Evolutionary conservation across 257 asterid species (phyloP).

Genomic region (Solanum lycopersicoides): DNA sequence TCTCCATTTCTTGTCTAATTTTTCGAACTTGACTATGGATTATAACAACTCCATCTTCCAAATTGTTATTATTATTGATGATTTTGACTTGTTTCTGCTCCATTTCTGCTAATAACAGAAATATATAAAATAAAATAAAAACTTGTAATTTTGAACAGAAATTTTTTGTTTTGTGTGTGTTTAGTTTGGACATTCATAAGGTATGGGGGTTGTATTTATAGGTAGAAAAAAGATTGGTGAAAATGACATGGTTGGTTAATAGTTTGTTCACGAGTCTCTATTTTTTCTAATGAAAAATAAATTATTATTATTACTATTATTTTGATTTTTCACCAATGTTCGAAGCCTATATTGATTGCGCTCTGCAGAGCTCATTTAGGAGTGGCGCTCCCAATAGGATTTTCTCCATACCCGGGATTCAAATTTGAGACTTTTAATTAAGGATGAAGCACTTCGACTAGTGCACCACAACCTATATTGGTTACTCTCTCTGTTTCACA

Average conservation of each 20-base stretch:
- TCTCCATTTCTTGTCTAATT: conserved; percentile 67
- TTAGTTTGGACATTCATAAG: background rate
- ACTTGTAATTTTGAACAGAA: background rate
- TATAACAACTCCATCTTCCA: conserved; percentile 24
- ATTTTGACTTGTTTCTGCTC: background rate
- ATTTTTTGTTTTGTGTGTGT: background rate
- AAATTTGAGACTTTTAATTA: rapidly evolving
- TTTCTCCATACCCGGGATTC: rapidly evolving
- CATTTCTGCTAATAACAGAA: background rate
- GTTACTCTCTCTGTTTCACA: no score
- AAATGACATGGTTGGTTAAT: conserved; percentile 1
- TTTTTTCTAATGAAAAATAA: background rate
- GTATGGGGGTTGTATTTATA: conserved; percentile 14
- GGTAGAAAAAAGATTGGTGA: background rate
- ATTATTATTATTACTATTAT: no score
- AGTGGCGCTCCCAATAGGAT: rapidly evolving
- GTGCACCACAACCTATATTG: no score
- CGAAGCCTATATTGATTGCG: no score
- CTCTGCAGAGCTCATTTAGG: rapidly evolving
- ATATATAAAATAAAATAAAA: background rate
- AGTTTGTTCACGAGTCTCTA: conserved; percentile 6
- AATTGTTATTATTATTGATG: background rate
- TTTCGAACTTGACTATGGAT: conserved; percentile 62
- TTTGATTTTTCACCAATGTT: no score
- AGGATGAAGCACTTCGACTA: rapidly evolving